Percentiles rank a stretch among this genome's conserved stretches.
phyloP scores from a whole-genome alignment of 2,329 filamentous ascomycete species.

The Neocatenulostroma microsporum region DNA sequence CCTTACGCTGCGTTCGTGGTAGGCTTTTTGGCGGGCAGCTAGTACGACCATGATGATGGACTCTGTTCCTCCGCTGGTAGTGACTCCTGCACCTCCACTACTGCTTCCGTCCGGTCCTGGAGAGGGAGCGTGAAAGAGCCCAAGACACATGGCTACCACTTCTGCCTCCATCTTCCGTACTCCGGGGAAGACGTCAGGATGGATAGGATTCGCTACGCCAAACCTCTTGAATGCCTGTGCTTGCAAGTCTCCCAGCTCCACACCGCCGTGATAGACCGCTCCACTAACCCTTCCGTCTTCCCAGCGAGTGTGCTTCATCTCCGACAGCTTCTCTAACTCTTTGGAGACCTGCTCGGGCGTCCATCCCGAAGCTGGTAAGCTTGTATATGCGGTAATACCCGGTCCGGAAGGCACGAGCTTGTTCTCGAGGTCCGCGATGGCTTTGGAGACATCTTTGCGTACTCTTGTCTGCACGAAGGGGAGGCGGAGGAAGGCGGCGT shows the following conservation, averaged over 20 bases:
- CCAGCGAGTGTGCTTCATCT: constrained; percentile 92
- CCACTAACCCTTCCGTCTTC: constrained; percentile 92
- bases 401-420: constrained; percentile 73
- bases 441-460: constrained; percentile 71
- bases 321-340: constrained; percentile 70
- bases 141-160: constrained; percentile 80
- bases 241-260: constrained; percentile 72
- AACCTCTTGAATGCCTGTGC: constrained; percentile 91
- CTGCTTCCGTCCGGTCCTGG: neutral
- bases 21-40: constrained; percentile 81
- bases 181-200: constrained; percentile 95
- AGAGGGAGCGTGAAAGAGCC: constrained; percentile 74
- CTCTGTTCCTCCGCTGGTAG: constrained; percentile 88
- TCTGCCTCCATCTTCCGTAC: constrained; percentile 99
- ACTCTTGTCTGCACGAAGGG: constrained; percentile 84
- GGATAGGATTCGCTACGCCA: constrained; percentile 91
- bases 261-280: constrained; percentile 91
- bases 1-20: constrained; percentile 73
- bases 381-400: constrained; percentile 63
- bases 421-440: constrained; percentile 68
- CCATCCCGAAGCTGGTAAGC: constrained; percentile 78
- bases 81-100: constrained; percentile 74
- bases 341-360: constrained; percentile 66
- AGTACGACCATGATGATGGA: constrained; percentile 95
- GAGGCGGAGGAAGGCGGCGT: constrained; percentile 75